Evolutionary conservation across 2,329 filamentous ascomycete genomes (phyloP).

Genomic region (Fusarium continuum): DNA sequence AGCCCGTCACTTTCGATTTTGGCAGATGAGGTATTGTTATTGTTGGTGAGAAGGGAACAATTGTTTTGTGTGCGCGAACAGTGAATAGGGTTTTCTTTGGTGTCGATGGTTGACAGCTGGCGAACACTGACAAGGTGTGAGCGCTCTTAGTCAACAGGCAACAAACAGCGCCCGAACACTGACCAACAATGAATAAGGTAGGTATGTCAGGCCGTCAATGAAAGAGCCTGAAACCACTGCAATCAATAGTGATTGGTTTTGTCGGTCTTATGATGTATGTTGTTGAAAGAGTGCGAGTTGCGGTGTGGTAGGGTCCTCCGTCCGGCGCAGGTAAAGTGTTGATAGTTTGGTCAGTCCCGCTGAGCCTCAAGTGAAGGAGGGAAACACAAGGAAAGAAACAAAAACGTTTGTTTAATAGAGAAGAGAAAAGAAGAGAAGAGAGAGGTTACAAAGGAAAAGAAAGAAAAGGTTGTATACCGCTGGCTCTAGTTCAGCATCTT

Average conservation of each 20-base stretch:
- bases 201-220: background rate
- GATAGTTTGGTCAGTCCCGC: slow-evolving; percentile 40
- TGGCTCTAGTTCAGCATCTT: slow-evolving; percentile 37
- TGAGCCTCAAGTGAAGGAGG: slow-evolving; percentile 35
- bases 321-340: slow-evolving; percentile 31
- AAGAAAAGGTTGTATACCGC: slow-evolving; percentile 29
- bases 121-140: slow-evolving; percentile 32
- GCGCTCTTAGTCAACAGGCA: background rate
- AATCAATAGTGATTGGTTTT: slow-evolving; percentile 11
- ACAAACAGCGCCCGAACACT: slow-evolving; percentile 15
- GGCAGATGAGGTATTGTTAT: slow-evolving; percentile 24
- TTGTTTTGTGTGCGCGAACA: slow-evolving; percentile 30
- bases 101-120: slow-evolving; percentile 31
- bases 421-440: slow-evolving; percentile 19
- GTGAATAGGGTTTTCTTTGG: slow-evolving; percentile 18
- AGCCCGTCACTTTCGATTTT: slow-evolving; percentile 22
- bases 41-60: slow-evolving; percentile 17
- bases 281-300: slow-evolving; percentile 18
- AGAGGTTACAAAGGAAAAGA: slow-evolving; percentile 32
- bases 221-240: background rate
- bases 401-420: slow-evolving; percentile 17
- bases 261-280: slow-evolving; percentile 11
- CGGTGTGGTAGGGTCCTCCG: slow-evolving; percentile 20
- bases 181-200: slow-evolving; percentile 17
- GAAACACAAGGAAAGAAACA: slow-evolving; percentile 32